Evolutionary conservation across 108 stramenopile species (phyloP).

Genomic region (Cyclostephanos tholiformis): DNA sequence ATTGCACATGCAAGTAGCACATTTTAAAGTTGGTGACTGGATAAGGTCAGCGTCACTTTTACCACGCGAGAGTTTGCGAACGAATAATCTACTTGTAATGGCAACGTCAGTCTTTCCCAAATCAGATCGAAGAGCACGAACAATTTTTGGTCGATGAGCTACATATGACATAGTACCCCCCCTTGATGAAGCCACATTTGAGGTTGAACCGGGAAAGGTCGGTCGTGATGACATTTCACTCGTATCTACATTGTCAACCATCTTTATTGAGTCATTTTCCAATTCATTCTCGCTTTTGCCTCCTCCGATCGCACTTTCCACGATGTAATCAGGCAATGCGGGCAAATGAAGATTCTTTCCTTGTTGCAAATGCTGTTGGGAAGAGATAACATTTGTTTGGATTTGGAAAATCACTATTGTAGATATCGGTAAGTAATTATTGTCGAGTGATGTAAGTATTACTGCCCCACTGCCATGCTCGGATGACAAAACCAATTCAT

Average conservation of each 20-base stretch:
- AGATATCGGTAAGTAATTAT: constrained; percentile 8
- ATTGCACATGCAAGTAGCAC: constrained; percentile 47
- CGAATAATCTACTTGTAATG: constrained; percentile 18
- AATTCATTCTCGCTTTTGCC: constrained; percentile 4
- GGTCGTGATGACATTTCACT: constrained; percentile 7
- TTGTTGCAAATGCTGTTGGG: constrained; percentile 21
- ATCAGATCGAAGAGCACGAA: constrained; percentile 15
- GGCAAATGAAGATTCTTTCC: constrained; percentile 27
- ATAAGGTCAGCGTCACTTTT: neutral
- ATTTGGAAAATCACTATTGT: constrained; percentile 43
- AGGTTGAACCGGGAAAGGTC: neutral
- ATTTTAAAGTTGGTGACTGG: constrained; percentile 22
- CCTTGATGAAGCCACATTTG: neutral
- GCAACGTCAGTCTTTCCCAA: neutral
- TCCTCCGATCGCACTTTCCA: constrained; percentile 19
- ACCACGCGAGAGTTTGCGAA: constrained; percentile 13
- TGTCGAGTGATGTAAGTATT: constrained; percentile 5
- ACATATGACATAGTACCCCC: constrained; percentile 19
- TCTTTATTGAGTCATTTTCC: neutral
- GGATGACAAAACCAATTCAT: constrained; percentile 21
- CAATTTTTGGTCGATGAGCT: constrained; percentile 39
- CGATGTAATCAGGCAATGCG: constrained; percentile 36
- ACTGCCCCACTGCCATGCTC: neutral
- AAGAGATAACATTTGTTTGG: constrained; percentile 23
- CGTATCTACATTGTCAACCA: neutral